These are phyloP conservation scores for Solanum peruvianum DNA, from an alignment of 257 asterid genomes.

Conservation along the genomic window DNA sequence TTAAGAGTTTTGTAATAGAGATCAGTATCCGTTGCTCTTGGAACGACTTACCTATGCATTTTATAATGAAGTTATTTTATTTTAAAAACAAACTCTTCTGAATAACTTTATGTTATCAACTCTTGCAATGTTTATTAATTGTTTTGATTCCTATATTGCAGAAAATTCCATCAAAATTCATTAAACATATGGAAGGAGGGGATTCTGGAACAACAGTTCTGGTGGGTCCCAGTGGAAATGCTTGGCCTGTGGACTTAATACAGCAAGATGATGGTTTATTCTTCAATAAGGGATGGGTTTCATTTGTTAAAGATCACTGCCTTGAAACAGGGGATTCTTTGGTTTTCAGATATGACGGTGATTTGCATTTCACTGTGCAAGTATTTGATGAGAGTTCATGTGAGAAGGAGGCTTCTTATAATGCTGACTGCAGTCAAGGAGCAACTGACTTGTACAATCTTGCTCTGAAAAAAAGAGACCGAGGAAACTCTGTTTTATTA, in stretches of 20 bases:
- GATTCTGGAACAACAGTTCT: conserved; percentile 14
- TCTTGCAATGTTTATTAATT: neutral
- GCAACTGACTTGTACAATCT: conserved; percentile 17
- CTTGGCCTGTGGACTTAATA: conserved; percentile 29
- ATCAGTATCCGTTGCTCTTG: neutral
- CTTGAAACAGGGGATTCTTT: conserved; percentile 32
- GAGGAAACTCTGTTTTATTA: conserved; percentile 36
- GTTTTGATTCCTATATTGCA: conserved; percentile 13
- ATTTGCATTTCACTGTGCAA: conserved; percentile 59
- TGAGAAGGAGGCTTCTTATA: conserved; percentile 62
- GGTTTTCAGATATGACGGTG: conserved; percentile 59
- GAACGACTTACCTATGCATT: neutral
- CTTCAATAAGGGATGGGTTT: conserved; percentile 33
- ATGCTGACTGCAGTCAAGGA: conserved; percentile 49
- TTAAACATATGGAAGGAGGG: conserved; percentile 31
- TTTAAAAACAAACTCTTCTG: neutral
- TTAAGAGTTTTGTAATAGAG: neutral
- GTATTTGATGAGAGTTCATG: conserved; percentile 61
- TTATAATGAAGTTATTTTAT: neutral
- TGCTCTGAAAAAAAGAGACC: conserved; percentile 38
- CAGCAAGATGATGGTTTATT: conserved; percentile 19
- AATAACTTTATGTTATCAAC: neutral
- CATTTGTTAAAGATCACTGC: conserved; percentile 33
- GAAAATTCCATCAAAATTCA: conserved; percentile 59
- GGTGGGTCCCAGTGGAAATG: conserved; percentile 44